Conservation (phyloP, 768 basidiomycete species). For the Gloeophyllum trabeum region DNA sequence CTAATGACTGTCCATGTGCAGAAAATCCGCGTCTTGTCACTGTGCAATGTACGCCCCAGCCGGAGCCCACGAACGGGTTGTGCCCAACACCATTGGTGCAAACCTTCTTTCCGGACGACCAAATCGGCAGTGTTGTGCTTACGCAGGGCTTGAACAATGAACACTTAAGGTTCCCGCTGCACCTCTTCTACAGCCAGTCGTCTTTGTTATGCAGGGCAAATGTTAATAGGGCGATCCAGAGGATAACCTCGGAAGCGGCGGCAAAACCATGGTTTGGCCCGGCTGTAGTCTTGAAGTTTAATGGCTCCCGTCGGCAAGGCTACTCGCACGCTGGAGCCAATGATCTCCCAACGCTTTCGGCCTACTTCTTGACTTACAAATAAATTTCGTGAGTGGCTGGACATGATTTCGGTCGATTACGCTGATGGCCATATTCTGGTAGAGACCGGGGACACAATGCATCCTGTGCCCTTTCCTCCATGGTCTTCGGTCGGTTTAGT, state of each 20-base stretch:
- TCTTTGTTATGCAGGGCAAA: conserved; percentile 49
- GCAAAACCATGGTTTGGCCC: conserved; percentile 69
- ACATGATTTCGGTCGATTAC: no score
- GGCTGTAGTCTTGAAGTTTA: conserved; percentile 79
- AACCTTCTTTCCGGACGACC: conserved; percentile 46
- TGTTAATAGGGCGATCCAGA: conserved; percentile 69
- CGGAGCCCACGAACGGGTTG: conserved; percentile 56
- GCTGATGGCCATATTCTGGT: no score
- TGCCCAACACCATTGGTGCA: conserved; percentile 63
- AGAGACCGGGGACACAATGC: no score
- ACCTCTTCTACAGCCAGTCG: conserved; percentile 69
- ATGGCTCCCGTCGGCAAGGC: conserved; percentile 74
- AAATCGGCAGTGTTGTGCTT: conserved; percentile 48
- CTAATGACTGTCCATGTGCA: conserved; percentile 15
- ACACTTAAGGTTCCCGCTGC: conserved; percentile 71
- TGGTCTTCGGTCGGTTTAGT: no score
- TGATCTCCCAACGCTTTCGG: conserved; percentile 77
- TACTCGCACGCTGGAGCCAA: conserved; percentile 79
- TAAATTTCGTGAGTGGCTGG: no score
- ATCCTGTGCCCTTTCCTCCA: no score
- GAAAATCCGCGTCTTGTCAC: conserved; percentile 66
- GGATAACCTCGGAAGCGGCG: conserved; percentile 80
- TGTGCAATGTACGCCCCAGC: conserved; percentile 62
- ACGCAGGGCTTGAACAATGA: conserved; percentile 81
- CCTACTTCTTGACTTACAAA: conserved; percentile 79